Evolutionary conservation across 192 early-diverging fungal species (phyloP), one percentile per base, ranked within the genome.

Genomic region (Coemansia sp.): DNA sequence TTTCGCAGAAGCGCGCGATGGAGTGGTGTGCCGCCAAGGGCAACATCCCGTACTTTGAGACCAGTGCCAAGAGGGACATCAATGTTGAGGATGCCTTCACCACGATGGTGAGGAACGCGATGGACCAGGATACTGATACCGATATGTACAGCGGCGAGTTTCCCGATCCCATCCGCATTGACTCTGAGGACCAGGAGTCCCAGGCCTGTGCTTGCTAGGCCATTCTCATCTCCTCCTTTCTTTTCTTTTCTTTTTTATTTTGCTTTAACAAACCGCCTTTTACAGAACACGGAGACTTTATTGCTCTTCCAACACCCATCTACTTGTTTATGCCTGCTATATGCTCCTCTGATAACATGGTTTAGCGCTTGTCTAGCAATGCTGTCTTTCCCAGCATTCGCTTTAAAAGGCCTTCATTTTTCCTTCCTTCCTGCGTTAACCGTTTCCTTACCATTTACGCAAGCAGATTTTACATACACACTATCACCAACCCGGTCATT

Each of bases 81-180:
- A 98, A 99, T 68, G 98, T 99, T 37, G 98, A 99, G 60, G 87
- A 90, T 65, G 98, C 98, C 50, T 99, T 99, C 86, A 92, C 92
- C 67, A 94, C 93, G 32, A 93, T 98, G 80, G 96, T 96, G 47
- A 93, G 88, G 80, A 96, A 94, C 66, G 95, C 98, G 21, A 85
- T 99, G 74, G 89, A 93, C 68, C 94, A 98, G 77, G 96, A 98
- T 77, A 85, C 90, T 26, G 95, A 97, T 53, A 68, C 62, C 5
- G 74, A 84, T 43, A 68, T 71, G 45, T 61, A 70, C 65, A 77
- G 70, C 84, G 26, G 26, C 52, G 95, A 97, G 74, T 94, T 97
- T 69, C 89, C 89, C 19, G 94, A 94, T 70, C 89, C 94, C 52
- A 95, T 97, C 83, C 84, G 92, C 69, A 92, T 97, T 73, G 92